Evolutionary conservation across 768 basidiomycete species (phyloP), one percentile per base, ranked within the genome.

Genomic region (Omphalotus guepiniiformis): DNA sequence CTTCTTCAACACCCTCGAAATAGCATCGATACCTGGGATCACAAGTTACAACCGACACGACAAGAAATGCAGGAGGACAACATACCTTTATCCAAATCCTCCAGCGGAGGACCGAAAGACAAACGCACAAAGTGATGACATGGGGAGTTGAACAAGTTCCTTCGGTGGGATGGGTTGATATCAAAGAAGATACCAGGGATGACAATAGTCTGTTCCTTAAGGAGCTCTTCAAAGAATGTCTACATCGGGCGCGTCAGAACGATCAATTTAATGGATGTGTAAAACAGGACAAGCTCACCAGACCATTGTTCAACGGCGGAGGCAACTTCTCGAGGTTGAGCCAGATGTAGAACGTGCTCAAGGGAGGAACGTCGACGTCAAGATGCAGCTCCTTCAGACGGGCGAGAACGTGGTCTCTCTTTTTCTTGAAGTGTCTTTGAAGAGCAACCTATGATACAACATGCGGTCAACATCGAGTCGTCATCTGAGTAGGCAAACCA

Each of bases 311-410:
- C 36, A 96, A 62, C 6, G 94, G 94, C 4, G 79, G 56, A 7
- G 90, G 87, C 39, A 96, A 75, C 47, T 73, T 74, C 61, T 84
- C 84, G 18, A 95, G 73, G 67, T 89, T 88, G 50, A 94, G 78
- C 93, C 94, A 96, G 61, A 96, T 82, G 66, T 97, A 96, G 69
- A 96, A 97, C 2, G 94, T 96, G 47, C 83, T 82, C 16, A 70
- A 71, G 5, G 90, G 92, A 34, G 86, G 85, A 46, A 88, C 67
- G 38, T 78, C 71, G 37, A 96, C 88, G 41, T 86, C 81, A 19
- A 96, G 74, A 36, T 82, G 85, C 47, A 97, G 76, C 30, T 78
- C 73, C 49, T 82, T 78, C 51, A 97, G 78, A n/a, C 94, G 79
- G 42, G 74, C 66, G 18, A 97, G 80, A 30, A 95, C 85, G 51